phyloP scores from a whole-genome alignment of 495 filamentous ascomycete genomes.

The Aspergillus bertholletiae region DNA sequence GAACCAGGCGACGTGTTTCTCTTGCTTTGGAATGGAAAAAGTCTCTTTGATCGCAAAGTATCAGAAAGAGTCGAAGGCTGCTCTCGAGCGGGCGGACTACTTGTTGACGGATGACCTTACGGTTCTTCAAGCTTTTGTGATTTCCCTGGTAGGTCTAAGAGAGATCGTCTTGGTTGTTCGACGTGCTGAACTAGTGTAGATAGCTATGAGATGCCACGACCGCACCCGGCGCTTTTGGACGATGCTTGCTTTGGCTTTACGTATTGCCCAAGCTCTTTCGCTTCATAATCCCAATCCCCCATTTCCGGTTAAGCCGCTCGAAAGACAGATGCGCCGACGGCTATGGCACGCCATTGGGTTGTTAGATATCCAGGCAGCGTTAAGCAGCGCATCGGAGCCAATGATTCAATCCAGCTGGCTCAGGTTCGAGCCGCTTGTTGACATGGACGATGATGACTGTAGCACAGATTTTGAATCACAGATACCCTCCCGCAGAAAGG shows the following conservation, averaged over 20 bases:
- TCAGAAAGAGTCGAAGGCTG: background rate
- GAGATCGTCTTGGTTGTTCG: background rate
- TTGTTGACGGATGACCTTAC: background rate
- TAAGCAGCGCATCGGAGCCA: background rate
- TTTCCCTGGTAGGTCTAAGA: constrained; percentile 3
- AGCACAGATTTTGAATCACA: background rate
- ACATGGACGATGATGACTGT: constrained; percentile 7
- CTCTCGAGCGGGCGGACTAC: background rate
- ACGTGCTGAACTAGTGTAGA: background rate
- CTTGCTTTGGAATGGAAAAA: constrained; percentile 2
- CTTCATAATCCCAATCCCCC: background rate
- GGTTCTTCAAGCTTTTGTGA: constrained; percentile 5
- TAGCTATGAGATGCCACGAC: constrained; percentile 1
- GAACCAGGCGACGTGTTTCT: background rate
- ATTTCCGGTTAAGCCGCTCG: background rate
- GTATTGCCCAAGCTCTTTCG: background rate
- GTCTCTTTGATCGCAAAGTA: background rate
- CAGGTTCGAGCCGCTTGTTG: background rate
- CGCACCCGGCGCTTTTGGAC: background rate
- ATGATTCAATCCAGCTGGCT: background rate
- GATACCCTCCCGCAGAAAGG: background rate
- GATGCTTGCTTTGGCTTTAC: constrained; percentile 1
- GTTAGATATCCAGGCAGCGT: constrained; percentile 2
- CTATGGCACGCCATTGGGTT: constrained; percentile 7
- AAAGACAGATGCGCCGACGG: constrained; percentile 4